Conservation (phyloP, 2,329 filamentous ascomycete species). For the Golovinomyces cichoracearum region DNA sequence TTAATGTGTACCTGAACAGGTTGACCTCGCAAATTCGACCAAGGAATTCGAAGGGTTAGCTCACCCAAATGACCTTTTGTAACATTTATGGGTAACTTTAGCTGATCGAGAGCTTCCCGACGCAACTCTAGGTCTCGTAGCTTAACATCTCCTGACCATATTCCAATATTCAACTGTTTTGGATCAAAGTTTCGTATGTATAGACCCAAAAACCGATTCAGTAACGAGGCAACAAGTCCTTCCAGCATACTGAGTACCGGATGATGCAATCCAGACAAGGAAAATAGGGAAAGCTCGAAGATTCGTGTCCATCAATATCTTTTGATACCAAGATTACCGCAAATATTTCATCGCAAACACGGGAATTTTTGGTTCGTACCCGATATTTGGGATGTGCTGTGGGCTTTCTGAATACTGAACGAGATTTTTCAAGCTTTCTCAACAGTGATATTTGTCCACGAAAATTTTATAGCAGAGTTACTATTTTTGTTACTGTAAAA, state of each 20-base stretch:
- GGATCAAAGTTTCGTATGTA: conserved; percentile 99
- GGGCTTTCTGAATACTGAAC: no score
- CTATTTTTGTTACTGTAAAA: no score
- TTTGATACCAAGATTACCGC: no score
- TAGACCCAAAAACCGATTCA: conserved; percentile 98
- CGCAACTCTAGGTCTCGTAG: conserved; percentile 77
- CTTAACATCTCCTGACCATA: conserved; percentile 97
- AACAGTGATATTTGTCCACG: no score
- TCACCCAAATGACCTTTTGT: conserved; percentile 82
- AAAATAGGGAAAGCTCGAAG: neutral
- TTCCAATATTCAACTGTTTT: conserved; percentile 89
- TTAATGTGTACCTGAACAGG: conserved; percentile 89
- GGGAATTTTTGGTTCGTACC: no score
- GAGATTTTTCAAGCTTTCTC: no score
- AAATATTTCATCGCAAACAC: no score
- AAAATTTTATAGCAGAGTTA: no score
- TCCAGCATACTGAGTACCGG: conserved; percentile 57
- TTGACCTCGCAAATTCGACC: conserved; percentile 86
- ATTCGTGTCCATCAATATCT: neutral
- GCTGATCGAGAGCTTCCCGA: conserved; percentile 83
- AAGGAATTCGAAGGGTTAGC: conserved; percentile 79
- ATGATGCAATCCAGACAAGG: neutral
- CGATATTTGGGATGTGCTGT: no score
- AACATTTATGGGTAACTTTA: conserved; percentile 89
- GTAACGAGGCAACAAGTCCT: conserved; percentile 80